A percentile compares a stretch with the other conserved stretches of the same genome.
Evolutionary conservation across 345 rosid species (phyloP).

Genomic region (Mercurialis annua): DNA sequence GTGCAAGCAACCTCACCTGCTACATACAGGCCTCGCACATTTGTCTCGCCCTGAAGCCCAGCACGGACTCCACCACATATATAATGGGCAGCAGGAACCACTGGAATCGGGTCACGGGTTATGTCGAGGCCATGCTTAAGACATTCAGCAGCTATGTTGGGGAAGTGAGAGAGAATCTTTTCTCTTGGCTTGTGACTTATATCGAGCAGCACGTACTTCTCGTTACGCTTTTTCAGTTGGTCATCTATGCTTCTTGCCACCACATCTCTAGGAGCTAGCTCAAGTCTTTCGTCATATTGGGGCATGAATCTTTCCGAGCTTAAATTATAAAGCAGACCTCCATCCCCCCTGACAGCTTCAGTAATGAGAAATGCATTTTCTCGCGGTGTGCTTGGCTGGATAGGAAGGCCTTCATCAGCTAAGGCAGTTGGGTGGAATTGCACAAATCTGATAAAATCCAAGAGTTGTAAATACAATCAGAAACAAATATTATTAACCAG

Average conservation of each 20-base stretch:
- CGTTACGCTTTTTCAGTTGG: constrained; percentile 73
- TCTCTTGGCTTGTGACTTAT: constrained; percentile 84
- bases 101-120: constrained; percentile 73
- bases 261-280: constrained; percentile 97
- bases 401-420: constrained; percentile 94
- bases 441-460: constrained; percentile 60
- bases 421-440: constrained; percentile 98
- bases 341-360: constrained; percentile 91
- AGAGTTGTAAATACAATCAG: constrained; percentile 7
- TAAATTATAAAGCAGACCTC: constrained; percentile 84
- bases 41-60: constrained; percentile 88
- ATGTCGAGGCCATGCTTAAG: constrained; percentile 74
- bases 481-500: constrained; percentile 1
- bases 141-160: constrained; percentile 88
- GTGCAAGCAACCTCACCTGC: constrained; percentile 99
- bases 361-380: constrained; percentile 91
- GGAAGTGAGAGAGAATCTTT: constrained; percentile 85
- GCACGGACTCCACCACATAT: constrained; percentile 97
- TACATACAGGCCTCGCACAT: constrained; percentile 80
- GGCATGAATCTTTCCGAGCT: constrained; percentile 90
- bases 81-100: constrained; percentile 97
- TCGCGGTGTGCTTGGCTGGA: constrained; percentile 52
- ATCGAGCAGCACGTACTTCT: constrained; percentile 80
- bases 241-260: constrained; percentile 96
- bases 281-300: constrained; percentile 77